These are phyloP conservation scores for Physcia stellaris DNA, from an alignment of 495 filamentous ascomycete species.

Conservation along the genomic window DNA sequence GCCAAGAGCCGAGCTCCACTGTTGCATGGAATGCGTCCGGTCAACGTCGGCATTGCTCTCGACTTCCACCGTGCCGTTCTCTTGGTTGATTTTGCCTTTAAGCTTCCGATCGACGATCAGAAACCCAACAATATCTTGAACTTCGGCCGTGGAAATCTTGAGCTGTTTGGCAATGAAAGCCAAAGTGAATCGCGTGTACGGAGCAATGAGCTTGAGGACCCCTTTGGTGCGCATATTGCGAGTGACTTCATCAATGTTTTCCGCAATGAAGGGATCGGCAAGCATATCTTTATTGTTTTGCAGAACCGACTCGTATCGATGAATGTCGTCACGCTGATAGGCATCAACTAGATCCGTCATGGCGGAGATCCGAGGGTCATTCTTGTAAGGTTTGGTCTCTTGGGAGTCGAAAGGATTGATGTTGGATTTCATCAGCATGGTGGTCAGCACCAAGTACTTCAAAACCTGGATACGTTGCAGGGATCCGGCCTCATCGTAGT, in stretches of 20 bases:
- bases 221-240: slow-evolving; percentile 97
- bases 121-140: slow-evolving; percentile 85
- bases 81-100: slow-evolving; percentile 78
- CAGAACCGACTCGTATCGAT: slow-evolving; percentile 75
- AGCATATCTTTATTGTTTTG: slow-evolving; percentile 81
- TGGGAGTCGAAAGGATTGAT: slow-evolving; percentile 99
- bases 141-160: slow-evolving; percentile 70
- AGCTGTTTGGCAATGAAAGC: slow-evolving; percentile 75
- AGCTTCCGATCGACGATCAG: slow-evolving; percentile 83
- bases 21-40: slow-evolving; percentile 55
- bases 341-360: slow-evolving; percentile 97
- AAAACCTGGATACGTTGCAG: slow-evolving; percentile 93
- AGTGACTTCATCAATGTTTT: slow-evolving; percentile 98
- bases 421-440: slow-evolving; percentile 98
- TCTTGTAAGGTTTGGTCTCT: slow-evolving; percentile 98
- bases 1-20: slow-evolving; percentile 57
- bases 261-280: slow-evolving; percentile 88
- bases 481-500: slow-evolving; percentile 96
- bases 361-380: slow-evolving; percentile 82
- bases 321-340: slow-evolving; percentile 91
- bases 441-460: slow-evolving; percentile 91
- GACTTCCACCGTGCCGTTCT: slow-evolving; percentile 68
- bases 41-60: slow-evolving; percentile 60
- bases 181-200: slow-evolving; percentile 84
- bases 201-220: slow-evolving; percentile 82